phyloP scores from a whole-genome alignment of 805 yeast species.

The Lipomyces sp. region DNA sequence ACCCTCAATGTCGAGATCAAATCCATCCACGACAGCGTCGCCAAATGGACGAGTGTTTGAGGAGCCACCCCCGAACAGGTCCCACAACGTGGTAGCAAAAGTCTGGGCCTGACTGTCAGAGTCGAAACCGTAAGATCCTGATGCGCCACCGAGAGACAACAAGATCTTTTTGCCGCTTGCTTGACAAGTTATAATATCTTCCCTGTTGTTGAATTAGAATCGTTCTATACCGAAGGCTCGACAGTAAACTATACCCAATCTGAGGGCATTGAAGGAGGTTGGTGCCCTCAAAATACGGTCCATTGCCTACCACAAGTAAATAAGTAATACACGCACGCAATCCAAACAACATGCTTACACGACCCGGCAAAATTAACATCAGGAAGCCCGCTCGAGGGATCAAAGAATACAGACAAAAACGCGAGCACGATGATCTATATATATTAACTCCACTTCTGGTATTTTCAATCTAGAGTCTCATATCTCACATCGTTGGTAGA shows the following conservation, averaged over 20 bases:
- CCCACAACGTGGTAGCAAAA: conserved; percentile 61
- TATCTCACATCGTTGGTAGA: conserved; percentile 65
- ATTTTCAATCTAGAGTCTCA: conserved; percentile 50
- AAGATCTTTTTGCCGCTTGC: conserved; percentile 74
- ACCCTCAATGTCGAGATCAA: conserved; percentile 72
- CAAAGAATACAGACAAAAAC: conserved; percentile 62
- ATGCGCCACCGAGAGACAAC: conserved; percentile 78
- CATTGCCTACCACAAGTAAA: conserved; percentile 28
- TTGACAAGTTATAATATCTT: conserved; percentile 63
- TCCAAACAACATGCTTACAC: conserved; percentile 42
- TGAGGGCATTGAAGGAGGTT: conserved; percentile 53
- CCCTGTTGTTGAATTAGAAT: background rate
- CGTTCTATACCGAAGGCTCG: background rate
- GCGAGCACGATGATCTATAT: conserved; percentile 53
- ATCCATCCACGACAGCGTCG: conserved; percentile 79
- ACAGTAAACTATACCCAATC: conserved; percentile 49
- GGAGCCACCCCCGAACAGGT: conserved; percentile 57
- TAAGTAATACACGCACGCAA: background rate
- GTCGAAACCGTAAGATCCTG: conserved; percentile 60
- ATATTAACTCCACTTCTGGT: background rate
- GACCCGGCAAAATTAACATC: conserved; percentile 64
- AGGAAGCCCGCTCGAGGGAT: conserved; percentile 36
- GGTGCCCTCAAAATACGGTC: conserved; percentile 45
- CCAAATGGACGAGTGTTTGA: conserved; percentile 64
- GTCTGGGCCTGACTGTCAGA: conserved; percentile 59